These are phyloP conservation scores for Candida namnaoensis DNA, from an alignment of 805 yeast species.

Conservation along the genomic window DNA sequence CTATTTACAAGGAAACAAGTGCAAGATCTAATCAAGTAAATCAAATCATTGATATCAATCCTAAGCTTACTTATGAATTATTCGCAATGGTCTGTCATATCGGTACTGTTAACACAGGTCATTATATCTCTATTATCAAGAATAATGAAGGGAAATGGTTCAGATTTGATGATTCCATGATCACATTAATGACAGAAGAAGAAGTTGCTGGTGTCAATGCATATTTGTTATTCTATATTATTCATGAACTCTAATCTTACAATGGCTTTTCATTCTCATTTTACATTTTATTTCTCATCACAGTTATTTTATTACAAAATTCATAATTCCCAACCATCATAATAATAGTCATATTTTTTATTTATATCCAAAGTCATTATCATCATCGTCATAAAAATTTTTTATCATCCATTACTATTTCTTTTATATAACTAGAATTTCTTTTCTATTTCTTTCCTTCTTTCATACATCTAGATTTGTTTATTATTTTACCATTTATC, in stretches of 20 bases:
- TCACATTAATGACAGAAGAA: conserved; percentile 53
- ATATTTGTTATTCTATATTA: conserved; percentile 65
- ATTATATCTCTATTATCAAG: conserved; percentile 76
- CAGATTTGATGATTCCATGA: conserved; percentile 82
- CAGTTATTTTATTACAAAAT: no score
- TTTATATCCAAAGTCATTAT: no score
- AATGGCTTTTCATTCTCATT: no score
- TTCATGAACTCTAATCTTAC: not conserved
- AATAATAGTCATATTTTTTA: no score
- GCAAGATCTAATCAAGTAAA: conserved; percentile 1
- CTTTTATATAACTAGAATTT: no score
- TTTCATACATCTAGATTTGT: no score
- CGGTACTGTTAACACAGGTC: conserved; percentile 95
- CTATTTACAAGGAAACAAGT: conserved; percentile 8
- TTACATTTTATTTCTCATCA: no score
- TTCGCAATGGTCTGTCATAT: conserved; percentile 84
- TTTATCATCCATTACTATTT: no score
- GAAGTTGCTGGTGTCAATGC: conserved; percentile 70
- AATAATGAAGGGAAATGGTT: conserved; percentile 76
- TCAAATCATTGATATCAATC: conserved; percentile 8
- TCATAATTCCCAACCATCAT: no score
- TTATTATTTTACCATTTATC: no score
- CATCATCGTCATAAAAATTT: no score
- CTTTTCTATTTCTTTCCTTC: no score
- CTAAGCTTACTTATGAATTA: conserved; percentile 61